Base-by-base conservation (phyloP, 306 rosid genomes). In the Cucumis sativus region DNA sequence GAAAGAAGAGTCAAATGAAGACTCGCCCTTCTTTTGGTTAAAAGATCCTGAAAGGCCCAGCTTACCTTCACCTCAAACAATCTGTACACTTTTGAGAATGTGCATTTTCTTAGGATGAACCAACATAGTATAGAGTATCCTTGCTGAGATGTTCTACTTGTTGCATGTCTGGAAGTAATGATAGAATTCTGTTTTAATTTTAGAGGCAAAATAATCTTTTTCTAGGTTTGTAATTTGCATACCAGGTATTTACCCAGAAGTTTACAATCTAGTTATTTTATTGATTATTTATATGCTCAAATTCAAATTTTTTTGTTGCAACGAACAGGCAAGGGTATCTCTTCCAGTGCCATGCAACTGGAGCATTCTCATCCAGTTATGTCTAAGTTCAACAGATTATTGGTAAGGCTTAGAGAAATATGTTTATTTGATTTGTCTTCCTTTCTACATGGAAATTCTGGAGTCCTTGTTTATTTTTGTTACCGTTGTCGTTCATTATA, bases 381-480 rank as follows among this genome's bases (percentile, higher is more conserved):
- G 81, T 70, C 88, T 64, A 88, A 85, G 84, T 89, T 94, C 84
- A 81, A 90, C 82, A 91, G 97, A 82, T 89, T 94, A 85, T 80
- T 91, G 96, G 98, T 94, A 91, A 82, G 96, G 49, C 72, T 37
- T 35, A 74, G 49, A 66, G 73, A 75, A 72, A 71, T 17, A 81
- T 30, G 54, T 20, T 12, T 15, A 41, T 58, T 60, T 23, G 40
- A 59, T 82, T 40, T 49, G 28, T 76, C 16, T 61, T 77, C 30
- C 47, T 82, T 82, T 57, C n/a, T n/a, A n/a, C n/a, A n/a, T n/a
- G n/a, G n/a, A n/a, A 62, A 13, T 28, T 14, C 41, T 62, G 4
- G 43, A 62, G 41, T 30, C 41, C 20, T 30, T 64, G 49, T 64
- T 64, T 37, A 64, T 18, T 2, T 33, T 6, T 64, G 25, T 10